phyloP scores from a whole-genome alignment of 1,284 basidiomycete genomes.

The Taiwanofungus camphoratus region DNA sequence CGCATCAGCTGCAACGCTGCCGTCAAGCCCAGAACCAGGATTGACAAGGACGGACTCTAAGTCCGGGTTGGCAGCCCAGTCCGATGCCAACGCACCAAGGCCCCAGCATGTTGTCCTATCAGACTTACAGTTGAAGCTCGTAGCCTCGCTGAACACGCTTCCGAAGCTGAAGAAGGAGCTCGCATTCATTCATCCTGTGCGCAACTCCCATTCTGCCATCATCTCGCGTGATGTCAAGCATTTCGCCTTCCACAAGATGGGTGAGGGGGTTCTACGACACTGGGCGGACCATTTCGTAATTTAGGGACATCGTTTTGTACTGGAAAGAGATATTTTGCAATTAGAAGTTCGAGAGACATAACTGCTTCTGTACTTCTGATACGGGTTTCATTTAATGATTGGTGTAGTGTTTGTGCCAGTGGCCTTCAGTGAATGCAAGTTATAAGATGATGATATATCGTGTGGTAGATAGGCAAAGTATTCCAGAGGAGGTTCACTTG shows the following conservation, averaged over 20 bases:
- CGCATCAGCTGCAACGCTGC: neutral
- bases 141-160: constrained; percentile 53
- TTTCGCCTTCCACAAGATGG: constrained; percentile 51
- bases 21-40: neutral
- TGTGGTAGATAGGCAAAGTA: too few species aligned
- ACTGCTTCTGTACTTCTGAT: too few species aligned
- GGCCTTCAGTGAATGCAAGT: too few species aligned
- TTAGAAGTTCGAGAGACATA: too few species aligned
- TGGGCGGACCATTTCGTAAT: constrained; percentile 64
- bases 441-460: too few species aligned
- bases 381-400: too few species aligned
- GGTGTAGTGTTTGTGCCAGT: too few species aligned
- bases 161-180: constrained; percentile 62
- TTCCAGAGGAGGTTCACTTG: too few species aligned
- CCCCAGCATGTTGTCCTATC: constrained; percentile 38
- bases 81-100: constrained; percentile 12
- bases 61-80: constrained; percentile 2
- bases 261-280: constrained; percentile 60
- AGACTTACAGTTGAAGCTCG: constrained; percentile 46
- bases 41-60: constrained; percentile 1
- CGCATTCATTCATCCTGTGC: constrained; percentile 51
- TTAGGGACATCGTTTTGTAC: too few species aligned
- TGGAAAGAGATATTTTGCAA: too few species aligned
- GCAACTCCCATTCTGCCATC: constrained; percentile 66
- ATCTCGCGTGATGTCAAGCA: constrained; percentile 58